A percentile compares a stretch with the other conserved stretches of the same genome.
These are phyloP conservation scores for Candida awuae DNA, from an alignment of 805 yeast species.

Conservation along the genomic window DNA sequence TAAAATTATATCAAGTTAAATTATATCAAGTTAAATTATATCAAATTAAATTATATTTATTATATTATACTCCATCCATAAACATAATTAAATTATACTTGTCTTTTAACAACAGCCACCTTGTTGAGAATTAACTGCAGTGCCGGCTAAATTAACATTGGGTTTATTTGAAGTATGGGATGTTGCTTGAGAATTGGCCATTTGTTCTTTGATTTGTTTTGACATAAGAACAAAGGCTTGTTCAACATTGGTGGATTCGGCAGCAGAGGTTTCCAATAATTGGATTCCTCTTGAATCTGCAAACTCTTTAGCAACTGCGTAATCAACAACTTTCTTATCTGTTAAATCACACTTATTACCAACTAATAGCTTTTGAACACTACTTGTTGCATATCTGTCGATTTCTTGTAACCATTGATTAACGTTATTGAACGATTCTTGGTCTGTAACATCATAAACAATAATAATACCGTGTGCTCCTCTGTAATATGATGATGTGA, in stretches of 20 bases:
- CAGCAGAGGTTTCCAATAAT: constrained; percentile 92
- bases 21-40: too few species aligned
- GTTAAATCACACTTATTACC: constrained; percentile 94
- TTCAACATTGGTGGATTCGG: constrained; percentile 92
- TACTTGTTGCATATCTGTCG: constrained; percentile 96
- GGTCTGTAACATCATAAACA: constrained; percentile 97
- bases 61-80: background rate
- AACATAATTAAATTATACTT: background rate
- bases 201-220: constrained; percentile 92
- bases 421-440: constrained; percentile 90
- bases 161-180: constrained; percentile 39
- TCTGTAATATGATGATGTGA: constrained; percentile 93
- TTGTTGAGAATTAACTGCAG: constrained; percentile 39
- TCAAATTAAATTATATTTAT: too few species aligned
- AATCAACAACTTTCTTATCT: constrained; percentile 92
- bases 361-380: constrained; percentile 89
- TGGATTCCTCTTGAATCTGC: constrained; percentile 94
- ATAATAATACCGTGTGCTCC: constrained; percentile 98
- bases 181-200: constrained; percentile 57
- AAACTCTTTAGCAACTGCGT: constrained; percentile 93
- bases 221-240: constrained; percentile 99
- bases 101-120: constrained; percentile 40
- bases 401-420: constrained; percentile 98
- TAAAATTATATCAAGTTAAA: too few species aligned
- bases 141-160: constrained; percentile 67